Evolutionary conservation across 306 rosid genomes (phyloP), one percentile per base, ranked within the genome.

Genomic region (Senna siamea): DNA sequence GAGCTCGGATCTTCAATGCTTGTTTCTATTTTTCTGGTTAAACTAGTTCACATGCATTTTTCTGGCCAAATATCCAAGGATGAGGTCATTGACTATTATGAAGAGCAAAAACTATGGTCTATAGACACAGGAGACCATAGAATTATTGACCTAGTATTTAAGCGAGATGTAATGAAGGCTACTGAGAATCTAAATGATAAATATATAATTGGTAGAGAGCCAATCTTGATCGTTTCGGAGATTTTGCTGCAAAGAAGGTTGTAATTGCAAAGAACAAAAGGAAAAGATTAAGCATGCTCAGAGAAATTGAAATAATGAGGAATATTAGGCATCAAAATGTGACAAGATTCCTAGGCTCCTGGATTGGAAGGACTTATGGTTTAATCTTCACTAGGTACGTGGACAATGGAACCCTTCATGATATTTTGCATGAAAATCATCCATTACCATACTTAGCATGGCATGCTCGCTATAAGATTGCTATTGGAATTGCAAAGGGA

Each of bases 1-100:
- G 77, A 79, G 5, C 77, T 93, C 5, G 98, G 92, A 53, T 72
- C 84, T 15, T 81, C 82, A 3, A 32, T 81, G 48, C 46, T 83
- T 53, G 65, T 80, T 70, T 51, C 69, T 57, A 58, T 74, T 7
- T 12, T 82, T 69, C 56, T 87, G 41, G 17, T 74, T 3, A 89
- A 82, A 67, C 43, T 88, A 67, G 52, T 82, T 62, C 80, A 46
- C 73, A 2, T 76, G 41, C 34, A 78, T 62, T 37, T 19, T 64
- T 78, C 15, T 26, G 44, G 75, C 9, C 78, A 73, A 71, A 78
- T 72, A 70, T 58, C 79, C 4, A 55, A 81, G 54, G 40, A 13
- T 6, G n/a, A n/a, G 0, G 7, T 7, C n/a, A 12, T 6, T 6
- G 0, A 26, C 9, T 12, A 32, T 32, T 3, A n/a, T 32, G 43